A percentile compares a stretch with the other conserved stretches of the same genome.
These are phyloP conservation scores for Rubus parviflorus DNA, from an alignment of 306 rosid genomes.

Conservation along the genomic window DNA sequence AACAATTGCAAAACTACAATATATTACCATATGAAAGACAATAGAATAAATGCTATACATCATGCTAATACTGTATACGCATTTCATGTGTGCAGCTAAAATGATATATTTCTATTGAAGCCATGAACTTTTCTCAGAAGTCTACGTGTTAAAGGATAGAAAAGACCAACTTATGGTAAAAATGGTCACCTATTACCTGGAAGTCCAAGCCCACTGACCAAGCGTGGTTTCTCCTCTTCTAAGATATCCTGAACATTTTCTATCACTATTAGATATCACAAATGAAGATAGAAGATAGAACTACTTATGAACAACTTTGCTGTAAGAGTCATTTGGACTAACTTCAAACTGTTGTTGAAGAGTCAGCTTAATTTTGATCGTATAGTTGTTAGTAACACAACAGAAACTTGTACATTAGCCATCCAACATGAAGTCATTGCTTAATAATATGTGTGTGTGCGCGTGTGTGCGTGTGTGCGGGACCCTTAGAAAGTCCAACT, in stretches of 20 bases:
- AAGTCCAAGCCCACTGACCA: constrained; percentile 88
- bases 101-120: neutral
- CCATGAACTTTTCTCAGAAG: neutral
- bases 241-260: constrained; percentile 61
- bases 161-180: constrained; percentile 6
- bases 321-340: neutral
- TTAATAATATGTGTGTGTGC: too few species aligned
- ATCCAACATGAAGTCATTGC: too few species aligned
- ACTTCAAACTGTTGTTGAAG: neutral
- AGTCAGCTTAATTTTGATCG: neutral
- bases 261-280: neutral
- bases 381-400: neutral
- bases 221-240: constrained; percentile 78
- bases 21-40: neutral
- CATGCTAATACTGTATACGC: neutral
- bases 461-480: neutral
- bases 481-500: neutral
- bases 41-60: neutral
- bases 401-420: neutral
- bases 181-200: constrained; percentile 59
- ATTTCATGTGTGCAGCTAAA: neutral
- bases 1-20: neutral
- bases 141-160: neutral
- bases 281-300: neutral
- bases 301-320: neutral